Evolutionary conservation across 805 yeast species (phyloP).

Genomic region (Sugiyamaella boreocaroliniensis): DNA sequence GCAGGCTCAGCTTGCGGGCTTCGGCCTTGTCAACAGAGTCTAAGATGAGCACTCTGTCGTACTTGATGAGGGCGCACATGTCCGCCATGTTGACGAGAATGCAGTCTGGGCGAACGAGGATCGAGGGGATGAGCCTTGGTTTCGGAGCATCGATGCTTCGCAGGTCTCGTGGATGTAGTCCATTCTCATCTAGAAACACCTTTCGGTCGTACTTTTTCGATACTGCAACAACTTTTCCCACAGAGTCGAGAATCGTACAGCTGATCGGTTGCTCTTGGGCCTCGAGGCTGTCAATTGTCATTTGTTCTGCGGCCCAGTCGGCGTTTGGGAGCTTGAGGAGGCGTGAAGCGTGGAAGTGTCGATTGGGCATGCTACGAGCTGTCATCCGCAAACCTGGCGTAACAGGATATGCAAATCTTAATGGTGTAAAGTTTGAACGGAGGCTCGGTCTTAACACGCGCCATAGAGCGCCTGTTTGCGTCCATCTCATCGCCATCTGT

Average conservation of each 20-base stretch:
- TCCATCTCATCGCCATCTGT: too few species aligned
- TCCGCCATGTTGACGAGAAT: slow-evolving; percentile 57
- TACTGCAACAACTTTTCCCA: slow-evolving; percentile 54
- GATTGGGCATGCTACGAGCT: too few species aligned
- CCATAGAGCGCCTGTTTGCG: too few species aligned
- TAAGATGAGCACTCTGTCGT: slow-evolving; percentile 53
- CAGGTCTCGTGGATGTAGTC: slow-evolving; percentile 77
- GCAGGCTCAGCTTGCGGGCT: slow-evolving; percentile 64
- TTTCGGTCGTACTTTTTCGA: slow-evolving; percentile 51
- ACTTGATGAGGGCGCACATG: slow-evolving; percentile 54
- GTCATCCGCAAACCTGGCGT: too few species aligned
- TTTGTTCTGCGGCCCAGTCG: background rate
- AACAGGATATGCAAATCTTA: too few species aligned
- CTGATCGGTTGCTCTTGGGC: slow-evolving; percentile 22
- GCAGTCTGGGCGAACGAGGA: slow-evolving; percentile 51
- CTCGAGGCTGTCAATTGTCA: slow-evolving; percentile 1
- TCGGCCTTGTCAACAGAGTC: slow-evolving; percentile 44
- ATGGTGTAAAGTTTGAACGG: too few species aligned
- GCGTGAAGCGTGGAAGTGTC: background rate
- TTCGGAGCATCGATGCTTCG: slow-evolving; percentile 70
- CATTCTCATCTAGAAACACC: slow-evolving; percentile 54
- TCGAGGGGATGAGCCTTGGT: slow-evolving; percentile 59
- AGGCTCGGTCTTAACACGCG: too few species aligned
- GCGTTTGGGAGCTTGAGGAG: background rate
- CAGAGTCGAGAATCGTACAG: slow-evolving; percentile 53